These are phyloP conservation scores for Phialophora verrucosa DNA, from an alignment of 2,329 filamentous ascomycete species.

Conservation along the genomic window DNA sequence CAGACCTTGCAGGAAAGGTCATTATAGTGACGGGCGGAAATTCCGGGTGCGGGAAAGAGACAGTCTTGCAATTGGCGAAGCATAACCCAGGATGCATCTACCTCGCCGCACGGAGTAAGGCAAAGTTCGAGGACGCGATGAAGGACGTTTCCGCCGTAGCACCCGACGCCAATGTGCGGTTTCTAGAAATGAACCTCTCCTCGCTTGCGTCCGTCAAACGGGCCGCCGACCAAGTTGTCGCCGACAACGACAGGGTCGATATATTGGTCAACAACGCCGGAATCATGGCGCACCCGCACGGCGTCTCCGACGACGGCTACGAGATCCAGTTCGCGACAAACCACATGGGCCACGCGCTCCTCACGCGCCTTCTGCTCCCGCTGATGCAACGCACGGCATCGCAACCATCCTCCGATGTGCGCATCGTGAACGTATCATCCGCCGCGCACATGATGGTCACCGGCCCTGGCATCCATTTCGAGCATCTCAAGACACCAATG, in stretches of 20 bases:
- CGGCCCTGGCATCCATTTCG: conserved; percentile 46
- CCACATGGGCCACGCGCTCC: conserved; percentile 57
- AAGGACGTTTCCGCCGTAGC: conserved; percentile 45
- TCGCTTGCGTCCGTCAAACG: conserved; percentile 42
- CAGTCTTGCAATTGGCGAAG: conserved; percentile 55
- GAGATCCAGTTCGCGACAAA: conserved; percentile 60
- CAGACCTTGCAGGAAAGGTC: conserved; percentile 55
- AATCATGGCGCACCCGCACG: conserved; percentile 50
- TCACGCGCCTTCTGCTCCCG: conserved; percentile 55
- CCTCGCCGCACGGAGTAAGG: conserved; percentile 57
- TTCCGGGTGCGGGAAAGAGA: conserved; percentile 54
- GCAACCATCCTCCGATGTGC: conserved; percentile 50
- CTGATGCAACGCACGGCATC: conserved; percentile 51
- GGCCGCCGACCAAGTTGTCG: conserved; percentile 48
- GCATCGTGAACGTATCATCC: conserved; percentile 52
- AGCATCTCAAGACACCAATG: conserved; percentile 43
- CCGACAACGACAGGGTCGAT: conserved; percentile 49
- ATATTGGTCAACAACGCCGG: conserved; percentile 55
- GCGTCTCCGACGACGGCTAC: conserved; percentile 54
- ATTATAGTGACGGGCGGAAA: conserved; percentile 60
- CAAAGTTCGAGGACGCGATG: conserved; percentile 43
- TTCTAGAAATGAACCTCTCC: conserved; percentile 47
- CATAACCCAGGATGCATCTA: conserved; percentile 61
- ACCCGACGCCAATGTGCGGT: conserved; percentile 41
- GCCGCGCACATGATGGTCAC: conserved; percentile 37